A percentile compares a stretch with the other conserved stretches of the same genome.
These are phyloP conservation scores for Penicillium sp. DNA, from an alignment of 2,329 filamentous ascomycete genomes.

Conservation along the genomic window DNA sequence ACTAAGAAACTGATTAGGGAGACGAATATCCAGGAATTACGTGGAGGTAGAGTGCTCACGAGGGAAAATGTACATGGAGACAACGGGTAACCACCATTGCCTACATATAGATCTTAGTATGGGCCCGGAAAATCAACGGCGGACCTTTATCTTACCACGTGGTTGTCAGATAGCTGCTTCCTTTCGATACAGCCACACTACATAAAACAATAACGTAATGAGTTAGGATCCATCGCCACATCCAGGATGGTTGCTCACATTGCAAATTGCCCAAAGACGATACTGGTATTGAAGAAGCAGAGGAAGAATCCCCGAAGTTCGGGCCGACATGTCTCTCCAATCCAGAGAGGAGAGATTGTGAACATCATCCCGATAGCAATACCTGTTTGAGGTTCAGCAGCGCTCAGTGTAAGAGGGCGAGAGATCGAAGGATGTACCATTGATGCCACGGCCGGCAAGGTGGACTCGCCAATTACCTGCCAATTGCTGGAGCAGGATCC, in stretches of 20 bases:
- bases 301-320: constrained; percentile 46
- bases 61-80: background rate
- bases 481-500: background rate
- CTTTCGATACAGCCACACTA: background rate
- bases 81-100: background rate
- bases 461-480: background rate
- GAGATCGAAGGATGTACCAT: background rate
- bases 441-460: background rate
- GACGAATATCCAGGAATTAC: background rate
- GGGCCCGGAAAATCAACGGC: background rate
- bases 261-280: constrained; percentile 30
- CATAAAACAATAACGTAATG: background rate
- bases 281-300: constrained; percentile 45
- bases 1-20: background rate
- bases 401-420: background rate
- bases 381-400: constrained; percentile 15
- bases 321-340: constrained; percentile 43
- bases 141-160: background rate
- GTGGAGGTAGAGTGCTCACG: background rate
- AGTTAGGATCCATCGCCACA: background rate
- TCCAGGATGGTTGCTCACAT: background rate
- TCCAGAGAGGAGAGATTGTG: constrained; percentile 44
- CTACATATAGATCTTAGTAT: background rate
- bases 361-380: constrained; percentile 45
- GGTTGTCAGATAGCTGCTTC: background rate